phyloP scores from a whole-genome alignment of 1,284 basidiomycete genomes.

The Afroboletus lepidellus region DNA sequence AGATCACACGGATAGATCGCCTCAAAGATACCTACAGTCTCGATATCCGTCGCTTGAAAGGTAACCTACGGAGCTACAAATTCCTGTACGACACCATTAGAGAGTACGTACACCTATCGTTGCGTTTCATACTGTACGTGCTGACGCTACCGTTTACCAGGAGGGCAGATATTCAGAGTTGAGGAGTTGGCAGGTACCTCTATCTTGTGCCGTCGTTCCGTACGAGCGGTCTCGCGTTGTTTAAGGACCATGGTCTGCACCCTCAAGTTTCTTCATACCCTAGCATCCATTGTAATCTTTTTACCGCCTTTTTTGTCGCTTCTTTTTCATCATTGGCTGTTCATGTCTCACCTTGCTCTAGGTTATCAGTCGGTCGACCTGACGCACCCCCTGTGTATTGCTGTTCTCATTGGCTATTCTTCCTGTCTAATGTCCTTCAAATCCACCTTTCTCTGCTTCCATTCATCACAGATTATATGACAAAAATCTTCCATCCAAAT shows the following conservation, averaged over 20 bases:
- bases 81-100: slow-evolving; percentile 88
- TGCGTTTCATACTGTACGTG: slow-evolving; percentile 5
- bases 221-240: background rate
- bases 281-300: slow-evolving; percentile 27
- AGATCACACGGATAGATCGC: slow-evolving; percentile 85
- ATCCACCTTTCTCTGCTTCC: slow-evolving; percentile 5
- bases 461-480: slow-evolving; percentile 27
- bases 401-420: slow-evolving; percentile 22
- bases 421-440: background rate
- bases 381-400: slow-evolving; percentile 18
- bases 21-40: slow-evolving; percentile 85
- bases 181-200: slow-evolving; percentile 29
- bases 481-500: slow-evolving; percentile 26
- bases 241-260: slow-evolving; percentile 2
- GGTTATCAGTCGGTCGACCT: slow-evolving; percentile 17
- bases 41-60: slow-evolving; percentile 88
- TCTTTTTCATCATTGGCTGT: slow-evolving; percentile 11
- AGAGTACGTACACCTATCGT: slow-evolving; percentile 58
- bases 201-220: slow-evolving; percentile 8
- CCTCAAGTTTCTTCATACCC: slow-evolving; percentile 27
- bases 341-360: slow-evolving; percentile 22
- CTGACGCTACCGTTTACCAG: slow-evolving; percentile 30
- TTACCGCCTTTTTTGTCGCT: background rate
- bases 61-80: slow-evolving; percentile 92
- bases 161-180: slow-evolving; percentile 47